Evolutionary conservation across 2,329 filamentous ascomycete genomes (phyloP).

Genomic region (Microdochium bolleyi): DNA sequence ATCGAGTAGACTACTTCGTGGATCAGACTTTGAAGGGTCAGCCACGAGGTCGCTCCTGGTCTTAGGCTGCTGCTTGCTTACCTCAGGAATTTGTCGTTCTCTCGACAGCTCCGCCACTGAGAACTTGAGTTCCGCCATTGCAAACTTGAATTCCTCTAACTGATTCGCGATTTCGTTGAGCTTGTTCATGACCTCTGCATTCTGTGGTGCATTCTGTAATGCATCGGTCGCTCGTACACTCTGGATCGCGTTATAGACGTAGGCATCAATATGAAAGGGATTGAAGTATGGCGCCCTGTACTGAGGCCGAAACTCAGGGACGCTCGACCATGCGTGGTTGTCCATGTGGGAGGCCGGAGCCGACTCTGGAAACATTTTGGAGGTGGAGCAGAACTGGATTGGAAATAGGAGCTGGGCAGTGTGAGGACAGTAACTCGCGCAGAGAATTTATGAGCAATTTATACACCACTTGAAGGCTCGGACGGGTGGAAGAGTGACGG

Average conservation of each 20-base stretch:
- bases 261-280: background rate
- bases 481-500: background rate
- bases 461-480: background rate
- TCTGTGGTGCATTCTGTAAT: background rate
- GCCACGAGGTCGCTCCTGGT: background rate
- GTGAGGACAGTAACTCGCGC: background rate
- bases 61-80: background rate
- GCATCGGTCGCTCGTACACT: background rate
- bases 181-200: background rate
- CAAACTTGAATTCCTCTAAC: background rate
- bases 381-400: background rate
- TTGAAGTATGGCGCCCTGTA: background rate
- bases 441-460: background rate
- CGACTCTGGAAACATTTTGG: background rate
- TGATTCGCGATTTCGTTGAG: background rate
- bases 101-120: background rate
- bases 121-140: background rate
- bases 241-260: background rate
- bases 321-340: background rate
- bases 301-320: background rate
- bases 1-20: background rate
- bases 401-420: background rate
- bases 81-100: background rate
- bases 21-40: background rate
- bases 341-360: background rate